Percentiles rank a stretch among this genome's conserved stretches.
Evolutionary conservation across 1,284 basidiomycete species (phyloP).

Genomic region (Malassezia caprae): DNA sequence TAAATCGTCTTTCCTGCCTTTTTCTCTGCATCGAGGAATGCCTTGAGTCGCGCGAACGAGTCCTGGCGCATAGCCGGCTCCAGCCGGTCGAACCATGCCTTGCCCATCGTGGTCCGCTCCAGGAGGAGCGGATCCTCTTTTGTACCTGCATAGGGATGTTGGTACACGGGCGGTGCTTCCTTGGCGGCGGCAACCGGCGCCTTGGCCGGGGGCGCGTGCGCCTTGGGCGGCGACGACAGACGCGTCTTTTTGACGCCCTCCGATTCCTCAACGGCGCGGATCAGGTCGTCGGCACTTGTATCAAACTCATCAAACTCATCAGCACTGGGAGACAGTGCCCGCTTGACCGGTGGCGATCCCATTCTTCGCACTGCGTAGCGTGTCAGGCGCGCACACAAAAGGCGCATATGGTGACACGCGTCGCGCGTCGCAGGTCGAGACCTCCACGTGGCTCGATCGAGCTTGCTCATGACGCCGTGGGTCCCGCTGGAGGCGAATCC

Average conservation of each 20-base stretch:
- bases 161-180: not conserved
- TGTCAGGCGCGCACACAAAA: not conserved
- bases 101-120: slow-evolving; percentile 42
- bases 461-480: slow-evolving; percentile 23
- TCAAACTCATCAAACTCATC: slow-evolving; percentile 29
- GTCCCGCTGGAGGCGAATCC: slow-evolving; percentile 48
- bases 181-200: not conserved
- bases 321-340: not conserved
- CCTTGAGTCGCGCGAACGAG: slow-evolving; percentile 35
- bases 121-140: slow-evolving; percentile 24
- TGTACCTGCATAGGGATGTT: slow-evolving; percentile 6
- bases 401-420: slow-evolving; percentile 3
- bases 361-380: not conserved
- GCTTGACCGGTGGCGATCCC: not conserved
- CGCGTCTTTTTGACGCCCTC: slow-evolving; percentile 15
- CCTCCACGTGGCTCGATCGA: not conserved
- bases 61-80: slow-evolving; percentile 30
- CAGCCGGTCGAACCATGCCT: slow-evolving; percentile 29
- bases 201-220: not conserved
- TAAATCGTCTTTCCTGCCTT: slow-evolving; percentile 28
- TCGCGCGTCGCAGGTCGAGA: not conserved
- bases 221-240: not conserved
- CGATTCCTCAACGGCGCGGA: slow-evolving; percentile 26
- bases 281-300: slow-evolving; percentile 25
- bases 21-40: slow-evolving; percentile 32